phyloP scores from a whole-genome alignment of 73 alveolate genomes.

The Halteria grandinella region DNA sequence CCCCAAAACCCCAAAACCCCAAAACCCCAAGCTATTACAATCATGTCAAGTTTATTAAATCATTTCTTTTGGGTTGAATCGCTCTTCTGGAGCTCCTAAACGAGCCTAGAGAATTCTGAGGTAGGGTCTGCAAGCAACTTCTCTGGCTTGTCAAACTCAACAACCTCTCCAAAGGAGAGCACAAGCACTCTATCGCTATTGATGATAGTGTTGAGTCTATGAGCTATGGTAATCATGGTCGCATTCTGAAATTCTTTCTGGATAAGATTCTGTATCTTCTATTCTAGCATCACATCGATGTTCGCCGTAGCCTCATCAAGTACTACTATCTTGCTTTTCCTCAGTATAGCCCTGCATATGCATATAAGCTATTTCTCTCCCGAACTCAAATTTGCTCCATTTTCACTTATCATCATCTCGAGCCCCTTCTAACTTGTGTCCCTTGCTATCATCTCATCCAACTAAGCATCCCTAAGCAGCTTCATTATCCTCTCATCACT shows the following conservation, averaged over 20 bases:
- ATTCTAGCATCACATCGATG: constrained; percentile 93
- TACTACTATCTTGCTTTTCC: constrained; percentile 87
- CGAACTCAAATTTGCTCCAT: constrained; percentile 86
- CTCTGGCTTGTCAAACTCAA: constrained; percentile 88
- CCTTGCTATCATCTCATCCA: constrained; percentile 63
- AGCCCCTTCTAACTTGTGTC: constrained; percentile 79
- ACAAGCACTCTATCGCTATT: constrained; percentile 90
- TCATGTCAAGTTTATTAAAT: not conserved
- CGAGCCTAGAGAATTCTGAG: constrained; percentile 41
- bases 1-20: constrained; percentile 9
- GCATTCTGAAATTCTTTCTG: constrained; percentile 80
- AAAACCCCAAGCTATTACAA: not conserved
- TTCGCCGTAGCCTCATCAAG: constrained; percentile 99
- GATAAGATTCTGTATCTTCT: constrained; percentile 79
- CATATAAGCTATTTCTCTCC: constrained; percentile 95
- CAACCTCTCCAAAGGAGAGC: constrained; percentile 84
- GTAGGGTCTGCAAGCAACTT: constrained; percentile 52
- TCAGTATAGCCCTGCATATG: constrained; percentile 84
- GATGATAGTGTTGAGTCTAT: constrained; percentile 93
- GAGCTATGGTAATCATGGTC: constrained; percentile 95
- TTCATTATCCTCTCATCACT: constrained; percentile 74
- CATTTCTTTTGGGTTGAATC: not conserved
- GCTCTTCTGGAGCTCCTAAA: constrained; percentile 49
- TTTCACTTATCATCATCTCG: constrained; percentile 75
- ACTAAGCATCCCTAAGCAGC: constrained; percentile 76